phyloP scores from a whole-genome alignment of 2,329 filamentous ascomycete genomes.

The Sarocladiaceae sp. region DNA sequence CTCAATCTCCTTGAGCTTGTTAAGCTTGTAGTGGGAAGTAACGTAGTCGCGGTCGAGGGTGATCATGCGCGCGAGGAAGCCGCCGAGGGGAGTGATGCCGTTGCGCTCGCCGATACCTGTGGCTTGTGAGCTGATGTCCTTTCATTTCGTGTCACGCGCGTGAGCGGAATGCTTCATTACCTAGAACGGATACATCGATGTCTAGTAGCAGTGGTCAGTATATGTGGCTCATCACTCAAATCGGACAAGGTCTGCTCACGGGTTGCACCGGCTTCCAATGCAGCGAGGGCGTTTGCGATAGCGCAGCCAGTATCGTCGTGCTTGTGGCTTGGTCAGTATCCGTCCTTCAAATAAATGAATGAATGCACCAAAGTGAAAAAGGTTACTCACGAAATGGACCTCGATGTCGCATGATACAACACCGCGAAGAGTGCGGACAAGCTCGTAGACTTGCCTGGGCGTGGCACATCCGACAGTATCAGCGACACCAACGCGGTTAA shows the following conservation, averaged over 20 bases:
- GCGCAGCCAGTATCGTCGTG: slow-evolving; percentile 92
- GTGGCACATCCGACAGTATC: slow-evolving; percentile 70
- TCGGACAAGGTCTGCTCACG: background rate
- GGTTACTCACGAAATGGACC: background rate
- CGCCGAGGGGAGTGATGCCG: slow-evolving; percentile 52
- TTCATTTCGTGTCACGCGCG: slow-evolving; percentile 49
- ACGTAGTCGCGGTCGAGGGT: slow-evolving; percentile 67
- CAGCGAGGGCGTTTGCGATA: slow-evolving; percentile 81
- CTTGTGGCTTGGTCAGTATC: background rate
- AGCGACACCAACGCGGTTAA: slow-evolving; percentile 81
- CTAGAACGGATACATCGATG: slow-evolving; percentile 78
- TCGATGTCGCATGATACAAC: slow-evolving; percentile 42
- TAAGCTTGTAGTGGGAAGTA: slow-evolving; percentile 78
- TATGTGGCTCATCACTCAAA: background rate
- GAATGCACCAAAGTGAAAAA: background rate
- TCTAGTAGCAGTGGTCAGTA: slow-evolving; percentile 22
- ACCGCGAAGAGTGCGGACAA: slow-evolving; percentile 64
- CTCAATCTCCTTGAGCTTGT: slow-evolving; percentile 84
- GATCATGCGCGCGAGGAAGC: slow-evolving; percentile 10
- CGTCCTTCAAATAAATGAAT: background rate
- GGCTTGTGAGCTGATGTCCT: background rate
- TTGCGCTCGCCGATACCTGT: slow-evolving; percentile 35
- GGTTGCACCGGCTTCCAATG: slow-evolving; percentile 58
- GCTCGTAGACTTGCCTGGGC: slow-evolving; percentile 82
- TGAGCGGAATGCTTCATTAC: slow-evolving; percentile 46